Evolutionary conservation across 1,139 yeast species (phyloP).

Genomic region (Kurtzmaniella quercitrusa): DNA sequence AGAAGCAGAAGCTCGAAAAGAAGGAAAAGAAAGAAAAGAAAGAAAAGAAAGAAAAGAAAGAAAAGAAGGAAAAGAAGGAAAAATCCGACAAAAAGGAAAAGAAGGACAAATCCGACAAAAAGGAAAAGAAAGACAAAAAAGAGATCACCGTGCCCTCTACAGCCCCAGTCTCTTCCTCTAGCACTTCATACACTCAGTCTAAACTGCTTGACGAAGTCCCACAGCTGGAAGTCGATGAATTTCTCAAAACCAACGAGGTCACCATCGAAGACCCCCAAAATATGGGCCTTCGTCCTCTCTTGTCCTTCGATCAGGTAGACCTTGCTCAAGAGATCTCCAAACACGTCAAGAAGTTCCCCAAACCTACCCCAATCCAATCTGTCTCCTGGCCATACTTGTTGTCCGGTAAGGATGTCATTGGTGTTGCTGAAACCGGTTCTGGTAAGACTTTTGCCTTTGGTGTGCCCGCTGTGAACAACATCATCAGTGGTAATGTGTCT

Average conservation of each 20-base stretch:
- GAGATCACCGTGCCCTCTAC: constrained; percentile 5
- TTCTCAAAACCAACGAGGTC: constrained; percentile 69
- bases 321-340: constrained; percentile 54
- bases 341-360: constrained; percentile 65
- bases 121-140: constrained; percentile 9
- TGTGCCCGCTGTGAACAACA: constrained; percentile 87
- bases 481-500: constrained; percentile 39
- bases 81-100: constrained; percentile 12
- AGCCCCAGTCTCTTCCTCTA: constrained; percentile 11
- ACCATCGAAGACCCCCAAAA: constrained; percentile 68
- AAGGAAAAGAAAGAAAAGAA: constrained; percentile 41
- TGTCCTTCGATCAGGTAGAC: constrained; percentile 59
- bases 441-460: constrained; percentile 98
- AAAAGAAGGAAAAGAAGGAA: constrained; percentile 13
- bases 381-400: constrained; percentile 93
- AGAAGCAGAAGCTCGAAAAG: constrained; percentile 45
- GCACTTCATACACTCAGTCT: constrained; percentile 19
- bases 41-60: constrained; percentile 32
- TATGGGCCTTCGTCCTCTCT: constrained; percentile 57
- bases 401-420: constrained; percentile 80
- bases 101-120: constrained; percentile 11
- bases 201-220: constrained; percentile 29
- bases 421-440: constrained; percentile 98
- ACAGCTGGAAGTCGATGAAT: constrained; percentile 55
- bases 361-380: constrained; percentile 97